phyloP scores from a whole-genome alignment of 306 rosid species.

The Urtica urens region DNA sequence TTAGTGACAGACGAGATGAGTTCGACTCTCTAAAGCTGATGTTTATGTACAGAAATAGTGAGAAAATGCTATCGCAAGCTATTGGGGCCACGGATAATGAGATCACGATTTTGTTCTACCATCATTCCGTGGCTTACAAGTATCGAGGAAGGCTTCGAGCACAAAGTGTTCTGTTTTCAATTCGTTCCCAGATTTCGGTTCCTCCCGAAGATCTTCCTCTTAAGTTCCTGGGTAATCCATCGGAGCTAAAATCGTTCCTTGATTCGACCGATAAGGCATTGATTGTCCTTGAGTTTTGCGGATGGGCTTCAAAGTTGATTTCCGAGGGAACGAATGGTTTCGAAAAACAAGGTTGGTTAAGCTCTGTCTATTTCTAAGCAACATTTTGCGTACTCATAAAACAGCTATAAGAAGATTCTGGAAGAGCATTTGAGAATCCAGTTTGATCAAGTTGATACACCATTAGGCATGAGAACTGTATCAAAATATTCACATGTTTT shows the following conservation, averaged over 20 bases:
- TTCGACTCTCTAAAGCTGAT: constrained; percentile 46
- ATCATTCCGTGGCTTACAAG: constrained; percentile 52
- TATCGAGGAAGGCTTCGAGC: constrained; percentile 57
- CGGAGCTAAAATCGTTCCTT: constrained; percentile 35
- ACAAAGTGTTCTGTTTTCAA: constrained; percentile 35
- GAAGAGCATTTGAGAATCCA: no score
- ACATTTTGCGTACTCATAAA: constrained; percentile 1
- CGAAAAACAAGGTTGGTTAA: constrained; percentile 29
- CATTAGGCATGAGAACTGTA: no score
- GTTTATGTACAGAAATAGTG: constrained; percentile 41
- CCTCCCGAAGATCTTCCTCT: constrained; percentile 52
- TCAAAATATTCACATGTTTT: no score
- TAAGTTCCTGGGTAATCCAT: constrained; percentile 25
- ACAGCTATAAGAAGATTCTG: no score
- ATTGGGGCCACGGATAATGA: constrained; percentile 47
- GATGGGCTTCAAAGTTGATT: constrained; percentile 56
- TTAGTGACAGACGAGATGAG: constrained; percentile 19
- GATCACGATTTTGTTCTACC: constrained; percentile 41
- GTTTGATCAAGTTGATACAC: no score
- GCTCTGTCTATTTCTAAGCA: neutral
- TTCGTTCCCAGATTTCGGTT: constrained; percentile 27
- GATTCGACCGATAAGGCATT: constrained; percentile 65
- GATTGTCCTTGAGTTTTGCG: constrained; percentile 74
- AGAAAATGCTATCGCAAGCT: constrained; percentile 51
- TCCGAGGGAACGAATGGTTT: constrained; percentile 23